Base-by-base conservation (phyloP, 495 filamentous ascomycete species). In the Rostrohypoxylon terebratum region DNA sequence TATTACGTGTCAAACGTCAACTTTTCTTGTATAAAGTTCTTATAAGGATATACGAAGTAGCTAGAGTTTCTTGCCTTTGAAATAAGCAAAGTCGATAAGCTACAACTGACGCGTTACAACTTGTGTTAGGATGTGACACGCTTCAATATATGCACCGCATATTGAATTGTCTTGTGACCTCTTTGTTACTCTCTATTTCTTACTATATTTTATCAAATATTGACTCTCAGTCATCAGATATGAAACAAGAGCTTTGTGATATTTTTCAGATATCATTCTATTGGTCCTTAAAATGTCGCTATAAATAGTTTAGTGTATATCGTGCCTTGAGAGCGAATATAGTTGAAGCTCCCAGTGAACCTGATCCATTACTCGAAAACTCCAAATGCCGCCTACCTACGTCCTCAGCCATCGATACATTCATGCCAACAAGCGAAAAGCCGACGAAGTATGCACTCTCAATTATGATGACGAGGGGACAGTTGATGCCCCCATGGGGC, bases 401-500 rank as follows among this genome's bases (percentile, higher is more conserved):
- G 40, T 14, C 14, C 28, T 20, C 10, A 64, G 40, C 10, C 50
- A 16, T 4, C 7, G 38, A 20, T 38, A n/a, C 11, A 6, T 0
- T 16, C 13, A 44, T 10, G n/a, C 20, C 25, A 18, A 20, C 11
- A 71, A 71, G 18, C 42, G 68, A 71, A 71, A 71, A 54, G 55
- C 55, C 10, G 61, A 66, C 25, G 68, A 71, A 31, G 65, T 71
- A 4, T 4, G 28, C 16, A 31, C 45, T n/a, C n/a, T 9, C 8
- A 48, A 61, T 40, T 34, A 61, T 48, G 25, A 5, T 20, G 61
- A 48, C 4, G 63, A 55, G 33, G 61, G 34, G 8, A 20, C 13
- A 16, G 9, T 1, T 2, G 5, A 48, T n/a, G 14, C 8, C 54
- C 14, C 50, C 13, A 44, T 38, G 23, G 63, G 53, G 4, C 55